phyloP scores from a whole-genome alignment of 2,329 filamentous ascomycete species.

The Xylaria arbuscula region DNA sequence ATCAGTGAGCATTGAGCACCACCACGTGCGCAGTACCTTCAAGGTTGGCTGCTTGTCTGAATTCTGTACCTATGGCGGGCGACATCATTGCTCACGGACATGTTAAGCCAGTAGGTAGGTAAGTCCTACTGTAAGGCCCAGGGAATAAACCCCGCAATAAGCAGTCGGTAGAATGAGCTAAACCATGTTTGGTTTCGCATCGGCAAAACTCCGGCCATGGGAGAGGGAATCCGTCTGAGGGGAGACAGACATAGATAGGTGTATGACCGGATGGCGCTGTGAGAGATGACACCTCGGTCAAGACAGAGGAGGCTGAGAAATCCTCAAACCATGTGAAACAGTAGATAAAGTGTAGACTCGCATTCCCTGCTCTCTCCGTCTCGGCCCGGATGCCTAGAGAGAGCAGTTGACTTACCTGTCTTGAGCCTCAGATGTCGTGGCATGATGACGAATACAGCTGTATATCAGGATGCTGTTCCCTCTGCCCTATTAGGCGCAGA shows the following conservation, averaged over 20 bases:
- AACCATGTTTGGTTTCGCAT: slow-evolving; percentile 28
- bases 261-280: slow-evolving; percentile 35
- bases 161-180: slow-evolving; percentile 32
- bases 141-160: slow-evolving; percentile 27
- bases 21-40: neutral
- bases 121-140: neutral
- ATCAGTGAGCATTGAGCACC: neutral
- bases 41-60: too few relatives aligned
- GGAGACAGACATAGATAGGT: slow-evolving; percentile 37
- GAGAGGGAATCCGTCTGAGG: slow-evolving; percentile 37
- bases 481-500: neutral
- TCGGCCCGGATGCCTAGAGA: neutral
- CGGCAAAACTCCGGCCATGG: slow-evolving; percentile 44
- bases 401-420: slow-evolving; percentile 8
- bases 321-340: neutral
- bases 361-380: neutral
- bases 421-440: slow-evolving; percentile 10
- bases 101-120: neutral
- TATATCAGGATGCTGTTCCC: slow-evolving; percentile 3
- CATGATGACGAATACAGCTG: slow-evolving; percentile 21
- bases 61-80: neutral
- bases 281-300: slow-evolving; percentile 16
- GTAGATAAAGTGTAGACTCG: slow-evolving; percentile 21
- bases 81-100: neutral
- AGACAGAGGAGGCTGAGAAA: slow-evolving; percentile 1